Evolutionary conservation across 2,329 filamentous ascomycete species (phyloP), one percentile per base, ranked within the genome.

Genomic region (Colletotrichum sansevieriae): DNA sequence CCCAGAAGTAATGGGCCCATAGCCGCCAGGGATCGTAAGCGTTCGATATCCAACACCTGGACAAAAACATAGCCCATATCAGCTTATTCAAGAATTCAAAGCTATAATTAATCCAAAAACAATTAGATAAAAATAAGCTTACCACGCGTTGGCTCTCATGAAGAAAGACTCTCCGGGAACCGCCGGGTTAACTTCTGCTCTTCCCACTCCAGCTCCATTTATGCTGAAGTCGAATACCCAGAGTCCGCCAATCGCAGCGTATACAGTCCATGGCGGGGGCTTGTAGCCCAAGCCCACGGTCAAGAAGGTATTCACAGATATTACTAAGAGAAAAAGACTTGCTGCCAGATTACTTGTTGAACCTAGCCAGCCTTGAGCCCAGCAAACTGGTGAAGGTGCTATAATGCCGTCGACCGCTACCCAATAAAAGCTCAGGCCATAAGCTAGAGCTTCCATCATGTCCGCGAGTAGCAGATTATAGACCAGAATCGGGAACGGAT

Each of bases 1-100:
- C 88, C 83, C 87, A 91, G 63, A 91, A 78, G 73, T 91, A 91
- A 72, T 91, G 89, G 1, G 87, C 82, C 77, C 84, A 83, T 0
- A 91, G 80, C 47, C 88, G 86, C 39, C 88, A 79, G 49, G 84
- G 81, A 18, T 70, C 63, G 70, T 86, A 87, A n/a, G 81, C 76
- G 13, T 83, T 76, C 64, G 85, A 87, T 18, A 91, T 83, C 89
- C 89, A 91, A 76, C 89, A 91, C 88, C 84, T 71, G 51, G 6
- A 33, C 2, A 13, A 15, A 0, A n/a, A 55, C 13, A 20, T 0
- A 41, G 52, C 64, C n/a, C 56, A 49, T 29, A 56, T 52, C 25
- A 59, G 54, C 13, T 46, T 20, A 41, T 22, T n/a, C 52, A 41
- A 72, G 3, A 8, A 10, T 11, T 8, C 15, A 46, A 13, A 20